phyloP scores from a whole-genome alignment of 2,329 filamentous ascomycete species.

The Pseudogymnoascus sp. region DNA sequence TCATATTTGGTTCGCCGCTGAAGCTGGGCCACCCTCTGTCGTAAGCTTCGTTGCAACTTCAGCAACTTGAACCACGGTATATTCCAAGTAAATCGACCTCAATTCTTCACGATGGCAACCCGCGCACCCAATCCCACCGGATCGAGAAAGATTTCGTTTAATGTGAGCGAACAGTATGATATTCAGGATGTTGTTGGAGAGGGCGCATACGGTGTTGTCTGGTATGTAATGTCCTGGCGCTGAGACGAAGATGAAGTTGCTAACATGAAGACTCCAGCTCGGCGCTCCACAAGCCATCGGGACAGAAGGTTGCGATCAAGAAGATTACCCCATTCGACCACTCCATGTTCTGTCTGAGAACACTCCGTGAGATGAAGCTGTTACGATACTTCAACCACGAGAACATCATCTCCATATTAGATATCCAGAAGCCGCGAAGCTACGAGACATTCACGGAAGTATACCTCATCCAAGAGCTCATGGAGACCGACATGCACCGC shows the following conservation, averaged over 20 bases:
- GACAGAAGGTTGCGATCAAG: conserved; percentile 98
- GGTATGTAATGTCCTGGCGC: conserved; percentile 50
- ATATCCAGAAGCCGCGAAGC: conserved; percentile 95
- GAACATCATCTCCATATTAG: conserved; percentile 98
- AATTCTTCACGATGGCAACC: conserved; percentile 29
- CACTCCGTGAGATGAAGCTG: conserved; percentile 97
- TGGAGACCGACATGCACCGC: conserved; percentile 99
- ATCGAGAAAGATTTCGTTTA: conserved; percentile 96
- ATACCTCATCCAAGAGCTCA: conserved; percentile 96
- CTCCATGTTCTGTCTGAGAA: conserved; percentile 96
- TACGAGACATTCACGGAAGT: conserved; percentile 97
- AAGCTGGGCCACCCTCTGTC: neutral
- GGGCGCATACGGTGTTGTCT: conserved; percentile 96
- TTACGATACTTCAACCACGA: conserved; percentile 99
- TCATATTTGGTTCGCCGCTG: neutral
- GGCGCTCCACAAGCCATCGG: conserved; percentile 93
- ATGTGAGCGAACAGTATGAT: conserved; percentile 98
- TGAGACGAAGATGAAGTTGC: neutral
- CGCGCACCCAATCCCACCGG: conserved; percentile 44
- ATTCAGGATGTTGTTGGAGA: conserved; percentile 99
- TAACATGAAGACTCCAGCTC: conserved; percentile 51
- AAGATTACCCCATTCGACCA: conserved; percentile 99
- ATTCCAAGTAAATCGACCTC: neutral
- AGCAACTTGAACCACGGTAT: neutral
- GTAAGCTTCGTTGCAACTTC: neutral